Evolutionary conservation across 2,329 filamentous ascomycete genomes (phyloP), one percentile per base, ranked within the genome.

Genomic region (Fusarium floridanum): DNA sequence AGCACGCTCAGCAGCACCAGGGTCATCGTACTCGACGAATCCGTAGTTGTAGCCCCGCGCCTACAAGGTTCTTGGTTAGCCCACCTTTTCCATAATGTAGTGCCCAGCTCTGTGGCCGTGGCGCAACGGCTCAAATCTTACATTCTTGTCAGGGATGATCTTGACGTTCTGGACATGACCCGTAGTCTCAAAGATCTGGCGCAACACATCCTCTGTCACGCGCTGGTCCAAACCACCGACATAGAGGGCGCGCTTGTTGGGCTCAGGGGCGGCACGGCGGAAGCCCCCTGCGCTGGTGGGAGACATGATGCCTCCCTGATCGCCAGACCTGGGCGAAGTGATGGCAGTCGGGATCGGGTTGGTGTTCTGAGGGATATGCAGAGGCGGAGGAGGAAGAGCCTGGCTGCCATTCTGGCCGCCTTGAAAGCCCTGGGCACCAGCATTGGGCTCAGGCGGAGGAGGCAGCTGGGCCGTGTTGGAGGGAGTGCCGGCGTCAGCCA

Each of bases 61-160:
- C 91, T 97, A 85, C 77, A 88, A 60, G n/a, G 41, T 24, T 37
- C 20, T 20, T 43, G 83, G 82, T 85, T 60, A 67, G 61, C 41
- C 71, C 68, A 66, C 60, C 41, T 34, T 41, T 37, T 61, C 34
- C 34, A 39, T 17, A 27, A 64, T 56, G 16, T 37, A 20, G 36
- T 32, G 5, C 36, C 29, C 27, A 32, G 16, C 27, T 24, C 14
- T 29, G 12, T 6, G 48, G 29, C 8, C 43, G 16, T 43, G 32
- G 20, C 20, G 27, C 36, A 50, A 17, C 29, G 27, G 16, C 8
- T n/a, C 22, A 39, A 27, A 14, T 91, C 95, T 90, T 87, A 98
- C 95, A 85, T 98, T 99, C 90, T 99, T 99, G 88, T 99, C 97
- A 62, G 97, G 97, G 83, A 99, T 99, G 82, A 99, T 98, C 89